Evolutionary conservation across 2,329 filamentous ascomycete species (phyloP).

Genomic region (Hypoxylon sp.): DNA sequence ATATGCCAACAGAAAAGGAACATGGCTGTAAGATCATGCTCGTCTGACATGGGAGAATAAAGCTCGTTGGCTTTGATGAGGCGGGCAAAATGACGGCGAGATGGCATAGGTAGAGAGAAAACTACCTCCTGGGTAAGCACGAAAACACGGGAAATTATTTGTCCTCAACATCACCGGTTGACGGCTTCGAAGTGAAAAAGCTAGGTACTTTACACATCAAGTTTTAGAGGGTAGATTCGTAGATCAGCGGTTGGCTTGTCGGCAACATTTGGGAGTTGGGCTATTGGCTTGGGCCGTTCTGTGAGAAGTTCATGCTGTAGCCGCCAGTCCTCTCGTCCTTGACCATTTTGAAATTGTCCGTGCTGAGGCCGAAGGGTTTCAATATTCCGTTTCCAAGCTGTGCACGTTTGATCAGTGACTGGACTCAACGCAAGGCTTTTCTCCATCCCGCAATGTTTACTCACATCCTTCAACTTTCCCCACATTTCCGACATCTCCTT

Average conservation of each 20-base stretch:
- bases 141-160: conserved; percentile 5
- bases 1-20: conserved; percentile 1
- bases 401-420: conserved; percentile 29
- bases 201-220: background rate
- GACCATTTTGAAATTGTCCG: conserved; percentile 93
- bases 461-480: conserved; percentile 88
- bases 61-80: background rate
- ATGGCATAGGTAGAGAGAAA: background rate
- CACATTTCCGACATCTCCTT: conserved; percentile 96
- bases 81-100: background rate
- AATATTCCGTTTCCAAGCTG: conserved; percentile 89
- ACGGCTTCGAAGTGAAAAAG: background rate
- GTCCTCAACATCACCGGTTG: background rate
- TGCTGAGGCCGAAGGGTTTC: conserved; percentile 93
- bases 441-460: conserved; percentile 48
- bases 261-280: background rate
- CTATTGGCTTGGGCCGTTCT: conserved; percentile 49
- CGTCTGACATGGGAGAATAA: conserved; percentile 1
- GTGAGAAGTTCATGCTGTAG: conserved; percentile 91
- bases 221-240: background rate
- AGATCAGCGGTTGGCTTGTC: background rate
- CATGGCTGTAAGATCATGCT: background rate
- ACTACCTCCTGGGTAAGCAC: too few relatives aligned
- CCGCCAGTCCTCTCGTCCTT: conserved; percentile 91
- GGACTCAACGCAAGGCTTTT: conserved; percentile 1